Conservation (phyloP, 2,329 filamentous ascomycete species). For the Hymenoscyphus salicellus region DNA sequence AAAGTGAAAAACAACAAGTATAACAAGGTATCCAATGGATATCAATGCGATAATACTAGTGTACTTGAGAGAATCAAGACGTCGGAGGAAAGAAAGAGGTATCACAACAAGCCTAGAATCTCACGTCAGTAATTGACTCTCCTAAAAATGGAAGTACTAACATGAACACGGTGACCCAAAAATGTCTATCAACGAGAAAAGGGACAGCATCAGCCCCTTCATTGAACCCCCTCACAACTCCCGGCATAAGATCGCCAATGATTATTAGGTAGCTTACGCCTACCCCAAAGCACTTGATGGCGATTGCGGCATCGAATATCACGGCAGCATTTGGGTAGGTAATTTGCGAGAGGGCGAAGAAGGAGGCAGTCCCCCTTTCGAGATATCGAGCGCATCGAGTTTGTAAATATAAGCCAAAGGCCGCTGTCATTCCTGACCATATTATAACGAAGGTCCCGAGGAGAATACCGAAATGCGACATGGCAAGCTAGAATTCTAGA, state of each 20-base stretch:
- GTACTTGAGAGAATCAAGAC: slow-evolving; percentile 94
- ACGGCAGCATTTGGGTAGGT: slow-evolving; percentile 96
- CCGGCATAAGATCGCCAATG: slow-evolving; percentile 97
- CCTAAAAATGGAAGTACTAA: slow-evolving; percentile 39
- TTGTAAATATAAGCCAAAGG: slow-evolving; percentile 93
- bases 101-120: slow-evolving; percentile 75
- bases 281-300: slow-evolving; percentile 96
- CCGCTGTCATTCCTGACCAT: slow-evolving; percentile 85
- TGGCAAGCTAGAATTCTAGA: slow-evolving; percentile 58
- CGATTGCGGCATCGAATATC: slow-evolving; percentile 92
- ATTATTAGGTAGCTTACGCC: slow-evolving; percentile 98
- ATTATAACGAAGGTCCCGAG: slow-evolving; percentile 80
- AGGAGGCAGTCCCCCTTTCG: slow-evolving; percentile 82
- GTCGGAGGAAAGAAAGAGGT: slow-evolving; percentile 84
- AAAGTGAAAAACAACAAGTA: slow-evolving; percentile 92
- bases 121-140: slow-evolving; percentile 17
- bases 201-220: slow-evolving; percentile 58
- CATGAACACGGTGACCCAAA: slow-evolving; percentile 99
- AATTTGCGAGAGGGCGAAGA: slow-evolving; percentile 94
- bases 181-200: slow-evolving; percentile 84
- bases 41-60: slow-evolving; percentile 88
- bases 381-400: slow-evolving; percentile 89
- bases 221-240: slow-evolving; percentile 80
- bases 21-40: slow-evolving; percentile 89
- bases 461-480: slow-evolving; percentile 92